Evolutionary conservation across 208 protist genomes (phyloP), one percentile per base, ranked within the genome.

Genomic region (Wallacemonas collosoma): DNA sequence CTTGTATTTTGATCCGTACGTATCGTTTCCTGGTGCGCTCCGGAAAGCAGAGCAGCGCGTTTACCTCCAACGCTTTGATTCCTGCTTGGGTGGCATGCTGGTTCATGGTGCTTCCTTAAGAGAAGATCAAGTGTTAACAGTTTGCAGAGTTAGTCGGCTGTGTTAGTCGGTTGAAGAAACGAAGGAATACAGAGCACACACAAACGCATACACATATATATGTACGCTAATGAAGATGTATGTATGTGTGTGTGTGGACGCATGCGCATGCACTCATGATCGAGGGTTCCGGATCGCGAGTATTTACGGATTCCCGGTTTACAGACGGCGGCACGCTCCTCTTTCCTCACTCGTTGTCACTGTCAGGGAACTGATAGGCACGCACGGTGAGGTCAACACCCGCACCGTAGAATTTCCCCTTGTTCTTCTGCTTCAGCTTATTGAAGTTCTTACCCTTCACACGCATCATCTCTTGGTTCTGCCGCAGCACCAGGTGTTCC

Each of bases 341-440:
- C 26, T 50, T 6, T 1, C 4, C 2, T 57, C 79, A 90, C 41
- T 90, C 84, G n/a, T 92, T 83, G 51, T 95, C 90, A 64, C 86
- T 93, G 63, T 93, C 88, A n/a, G 87, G 83, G 72, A 95, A 93
- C 76, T 94, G 82, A 72, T 87, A 95, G 3, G 91, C 72, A 17
- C 91, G 79, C 26, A 95, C 87, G 44, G 79, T 80, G 14, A 86
- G 80, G 68, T 94, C 88, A 5, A 95, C 87, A 15, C 85, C 86
- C 8, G 84, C 88, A 53, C 76, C 88, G 71, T 95, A 95, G 50
- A 95, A 87, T 75, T 94, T 95, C 17, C 77, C 78, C 75, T 95
- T 95, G 75, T 95, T 95, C 80, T 95, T 95, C 71, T 95, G 91
- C 77, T 95, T 95, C 53, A 93, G 81, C 68, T 95, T 95, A 71